Base-by-base conservation (phyloP, 257 asterid species). In the Solanum megistacrolobum region DNA sequence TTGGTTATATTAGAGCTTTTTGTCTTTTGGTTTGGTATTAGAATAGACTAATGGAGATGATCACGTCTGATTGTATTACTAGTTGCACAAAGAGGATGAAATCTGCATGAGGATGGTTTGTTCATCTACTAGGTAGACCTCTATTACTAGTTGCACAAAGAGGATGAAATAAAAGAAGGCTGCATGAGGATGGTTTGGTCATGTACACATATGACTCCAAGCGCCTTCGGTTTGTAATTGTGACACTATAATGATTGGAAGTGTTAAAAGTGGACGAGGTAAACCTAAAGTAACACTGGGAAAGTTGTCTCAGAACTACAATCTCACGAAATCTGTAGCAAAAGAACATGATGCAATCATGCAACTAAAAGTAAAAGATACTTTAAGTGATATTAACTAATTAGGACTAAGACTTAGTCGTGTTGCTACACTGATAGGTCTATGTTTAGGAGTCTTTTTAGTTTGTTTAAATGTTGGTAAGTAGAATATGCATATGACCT, bases 51-150 rank as follows among this genome's bases (percentile, higher is more conserved):
- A 27, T 78, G 62, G 14, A 39, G 13, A 78, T 79, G 27, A 79
- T 79, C 38, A 25, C 66, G 3, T 79, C 38, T 41, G 35, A 43
- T 43, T 25, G 38, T 79, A 43, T 27, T 27, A 41, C 58, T n/a
- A 39, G 88, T 87, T 58, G 91, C 87, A 88, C 87, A 43, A 75
- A 76, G 88, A 29, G 86, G 86, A 32, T 32, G 35, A 32, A 43
- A 46, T 41, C 11, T 60, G 29, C 29, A 60, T 1, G 69, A 60
- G 69, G 69, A 60, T 60, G 69, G 29, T 23, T 60, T 60, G 12
- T 60, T 60, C 29, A 60, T 60, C 69, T 60, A 60, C 29, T 60
- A 23, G 10, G 38, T 31, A 69, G 76, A 69, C 76, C 76, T 69
- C 39, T 31, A 69, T 69, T 69, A 69, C 73, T 55, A 76, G 88